Percentiles rank a stretch among this genome's conserved stretches.
Evolutionary conservation across 768 basidiomycete species (phyloP).

Genomic region (Auriscalpium orientale): DNA sequence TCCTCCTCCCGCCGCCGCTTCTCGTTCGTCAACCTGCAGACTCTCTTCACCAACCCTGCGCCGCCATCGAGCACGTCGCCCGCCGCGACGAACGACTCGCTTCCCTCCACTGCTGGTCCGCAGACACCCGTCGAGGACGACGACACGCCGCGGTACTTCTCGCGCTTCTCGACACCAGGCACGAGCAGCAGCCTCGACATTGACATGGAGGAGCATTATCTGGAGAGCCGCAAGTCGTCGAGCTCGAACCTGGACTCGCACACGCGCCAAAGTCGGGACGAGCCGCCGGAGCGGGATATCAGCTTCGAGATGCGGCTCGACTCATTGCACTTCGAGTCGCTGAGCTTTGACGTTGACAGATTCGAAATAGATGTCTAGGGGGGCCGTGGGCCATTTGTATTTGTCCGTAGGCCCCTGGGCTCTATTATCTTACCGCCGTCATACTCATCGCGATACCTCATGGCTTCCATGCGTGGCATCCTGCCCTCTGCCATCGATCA

Average conservation of each 20-base stretch:
- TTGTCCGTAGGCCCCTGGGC: background rate
- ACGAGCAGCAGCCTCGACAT: background rate
- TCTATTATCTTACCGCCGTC: background rate
- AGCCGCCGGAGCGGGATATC: constrained; percentile 24
- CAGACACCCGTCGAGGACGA: background rate
- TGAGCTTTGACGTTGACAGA: constrained; percentile 59
- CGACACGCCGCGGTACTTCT: background rate
- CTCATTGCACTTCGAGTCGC: constrained; percentile 63
- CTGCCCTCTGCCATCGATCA: too few relatives aligned
- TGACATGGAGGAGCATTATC: background rate
- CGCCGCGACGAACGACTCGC: constrained; percentile 1
- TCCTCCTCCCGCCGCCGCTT: constrained; percentile 24
- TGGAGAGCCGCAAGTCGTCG: background rate
- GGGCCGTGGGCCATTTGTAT: background rate
- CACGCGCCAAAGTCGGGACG: background rate
- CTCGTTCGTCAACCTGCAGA: constrained; percentile 26
- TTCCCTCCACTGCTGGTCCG: background rate
- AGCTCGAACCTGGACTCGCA: background rate
- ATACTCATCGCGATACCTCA: background rate
- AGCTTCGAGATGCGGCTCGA: constrained; percentile 63
- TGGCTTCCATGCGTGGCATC: too few relatives aligned
- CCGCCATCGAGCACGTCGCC: constrained; percentile 2
- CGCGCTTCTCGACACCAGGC: background rate
- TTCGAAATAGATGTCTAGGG: constrained; percentile 29
- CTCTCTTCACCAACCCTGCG: constrained; percentile 21